Evolutionary conservation across 179 eudicot genomes (phyloP), one percentile per base, ranked within the genome.

Genomic region (Silene noctiflora): DNA sequence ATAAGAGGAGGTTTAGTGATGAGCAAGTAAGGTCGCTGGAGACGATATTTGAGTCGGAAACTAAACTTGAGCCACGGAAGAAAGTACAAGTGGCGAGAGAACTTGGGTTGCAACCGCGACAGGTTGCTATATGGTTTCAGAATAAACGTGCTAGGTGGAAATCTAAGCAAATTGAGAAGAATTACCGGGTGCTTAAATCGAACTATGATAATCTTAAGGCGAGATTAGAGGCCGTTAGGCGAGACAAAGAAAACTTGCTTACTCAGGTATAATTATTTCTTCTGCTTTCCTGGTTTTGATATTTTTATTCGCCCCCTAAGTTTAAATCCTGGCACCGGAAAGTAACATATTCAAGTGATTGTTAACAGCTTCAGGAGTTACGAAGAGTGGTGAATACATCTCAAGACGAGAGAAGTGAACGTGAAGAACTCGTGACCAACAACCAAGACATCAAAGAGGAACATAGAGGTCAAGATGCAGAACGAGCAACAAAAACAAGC

Each of bases 91-190:
- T 89, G 64, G 93, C 91, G 12, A 73, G 78, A 53, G 93, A 88
- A 70, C 85, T 89, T 1, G 91, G 91, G 55, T 79, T 89, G 78
- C 88, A 89, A 61, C 93, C 93, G 6, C 79, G 93, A 31, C 93
- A 89, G 51, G 85, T 89, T 4, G 89, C 91, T 56, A 89, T 89
- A 66, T 89, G 93, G 93, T 89, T 89, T 80, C 93, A 89, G 71
- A 89, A 89, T 80, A 88, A 80, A 75, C 78, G 91, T 74, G 93
- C 93, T 0, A 77, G 91, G 79, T 86, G 91, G 91, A 89, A 86
- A 66, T 86, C 93, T 0, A 89, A 88, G 86, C 84, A 86, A 14
- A 64, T 88, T 19, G 89, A 89, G 75, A 83, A 86, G 76, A 87
- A 88, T 51, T 89, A 85, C 72, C 81, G 74, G 44, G 72, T 79